Evolutionary conservation across 768 basidiomycete species (phyloP).

Genomic region (Hemileccinum rubropunctum): DNA sequence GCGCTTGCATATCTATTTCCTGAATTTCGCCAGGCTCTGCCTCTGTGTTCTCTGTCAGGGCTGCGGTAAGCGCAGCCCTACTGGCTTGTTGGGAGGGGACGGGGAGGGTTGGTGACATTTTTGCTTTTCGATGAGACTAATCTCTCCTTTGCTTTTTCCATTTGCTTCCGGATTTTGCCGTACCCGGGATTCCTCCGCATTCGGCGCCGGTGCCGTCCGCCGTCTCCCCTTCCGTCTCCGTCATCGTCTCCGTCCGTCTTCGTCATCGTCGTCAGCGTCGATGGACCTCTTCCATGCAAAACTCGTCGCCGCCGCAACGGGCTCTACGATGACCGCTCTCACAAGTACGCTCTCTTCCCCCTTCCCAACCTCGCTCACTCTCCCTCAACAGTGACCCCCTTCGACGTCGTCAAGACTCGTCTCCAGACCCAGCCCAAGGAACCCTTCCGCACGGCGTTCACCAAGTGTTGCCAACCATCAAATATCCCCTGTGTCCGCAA

Average conservation of each 20-base stretch:
- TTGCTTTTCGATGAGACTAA: no score
- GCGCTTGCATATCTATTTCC: conserved; percentile 81
- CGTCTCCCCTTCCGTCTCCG: not conserved
- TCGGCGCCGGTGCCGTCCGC: not conserved
- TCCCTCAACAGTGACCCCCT: conserved; percentile 85
- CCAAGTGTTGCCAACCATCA: conserved; percentile 69
- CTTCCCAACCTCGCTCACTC: conserved; percentile 8
- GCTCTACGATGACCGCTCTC: conserved; percentile 77
- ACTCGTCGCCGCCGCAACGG: conserved; percentile 73
- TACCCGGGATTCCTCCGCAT: not conserved
- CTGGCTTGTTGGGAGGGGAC: conserved; percentile 71
- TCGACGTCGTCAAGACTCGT: conserved; percentile 96
- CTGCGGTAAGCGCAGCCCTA: conserved; percentile 74
- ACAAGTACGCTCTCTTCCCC: conserved; percentile 57
- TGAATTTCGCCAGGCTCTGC: conserved; percentile 82
- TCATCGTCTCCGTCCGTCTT: not conserved
- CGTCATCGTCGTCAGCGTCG: not conserved
- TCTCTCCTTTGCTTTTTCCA: no score
- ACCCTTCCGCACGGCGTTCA: conserved; percentile 48
- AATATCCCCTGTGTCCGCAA: conserved; percentile 57
- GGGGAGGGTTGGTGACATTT: conserved; percentile 40
- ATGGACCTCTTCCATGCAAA: conserved; percentile 82
- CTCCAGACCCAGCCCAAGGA: conserved; percentile 85
- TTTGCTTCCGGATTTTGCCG: conserved; percentile 27
- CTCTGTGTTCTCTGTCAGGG: conserved; percentile 58